Percentiles rank a stretch among this genome's conserved stretches.
phyloP scores from a whole-genome alignment of 805 yeast species.

The Metschnikowia anglica region DNA sequence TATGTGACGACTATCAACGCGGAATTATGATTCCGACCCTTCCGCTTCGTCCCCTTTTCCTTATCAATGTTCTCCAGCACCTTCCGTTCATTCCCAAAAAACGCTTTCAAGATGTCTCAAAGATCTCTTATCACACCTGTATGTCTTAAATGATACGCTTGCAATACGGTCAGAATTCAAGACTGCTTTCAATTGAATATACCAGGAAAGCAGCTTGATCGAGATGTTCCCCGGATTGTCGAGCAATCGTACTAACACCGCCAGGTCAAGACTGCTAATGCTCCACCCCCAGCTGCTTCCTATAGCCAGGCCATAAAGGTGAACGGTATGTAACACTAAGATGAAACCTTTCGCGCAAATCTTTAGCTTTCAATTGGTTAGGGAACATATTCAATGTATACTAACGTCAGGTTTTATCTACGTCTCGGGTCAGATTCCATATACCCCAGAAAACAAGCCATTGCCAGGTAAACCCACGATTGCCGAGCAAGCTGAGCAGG shows the following conservation, averaged over 20 bases:
- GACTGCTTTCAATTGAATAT: too few species aligned
- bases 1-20: not conserved
- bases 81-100: conserved; percentile 15
- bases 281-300: conserved; percentile 97
- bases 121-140: conserved; percentile 23
- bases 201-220: too few species aligned
- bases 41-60: conserved; percentile 4
- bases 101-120: conserved; percentile 20
- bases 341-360: not conserved
- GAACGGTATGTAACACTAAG: conserved; percentile 45
- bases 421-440: conserved; percentile 94
- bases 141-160: conserved; percentile 8
- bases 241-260: conserved; percentile 16
- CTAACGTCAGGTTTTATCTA: conserved; percentile 64
- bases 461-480: conserved; percentile 66
- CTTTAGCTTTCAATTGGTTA: not conserved
- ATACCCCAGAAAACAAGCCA: conserved; percentile 77
- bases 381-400: conserved; percentile 5
- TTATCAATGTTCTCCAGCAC: conserved; percentile 28
- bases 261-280: conserved; percentile 64
- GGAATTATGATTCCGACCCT: conserved; percentile 4
- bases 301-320: conserved; percentile 95
- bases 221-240: not conserved
- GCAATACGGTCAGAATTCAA: too few species aligned
- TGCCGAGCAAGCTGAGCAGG: conserved; percentile 76